Base-by-base conservation (phyloP, 2,329 filamentous ascomycete species). In the Lasiodiplodia gonubiensis region DNA sequence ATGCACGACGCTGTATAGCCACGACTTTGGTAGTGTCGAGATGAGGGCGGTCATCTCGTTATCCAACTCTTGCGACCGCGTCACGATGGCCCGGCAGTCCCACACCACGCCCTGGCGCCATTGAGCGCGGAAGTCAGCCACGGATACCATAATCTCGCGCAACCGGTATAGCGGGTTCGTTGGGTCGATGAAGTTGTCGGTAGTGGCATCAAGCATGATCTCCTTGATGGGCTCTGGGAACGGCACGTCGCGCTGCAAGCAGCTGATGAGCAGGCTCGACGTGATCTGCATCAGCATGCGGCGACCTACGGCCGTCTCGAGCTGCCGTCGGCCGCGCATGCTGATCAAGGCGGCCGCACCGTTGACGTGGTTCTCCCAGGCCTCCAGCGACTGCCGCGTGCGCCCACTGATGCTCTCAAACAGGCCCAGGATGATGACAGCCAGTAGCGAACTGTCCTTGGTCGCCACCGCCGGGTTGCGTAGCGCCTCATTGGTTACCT, bases 391-490 rank as follows among this genome's bases (percentile, higher is more conserved):
- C 21, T 71, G 66, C 25, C 72, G 70, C 23, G 68, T 74, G 30
- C 73, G 69, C 49, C 73, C 76, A 8, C 71, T 71, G 25, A 77
- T 72, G 59, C 71, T 75, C 64, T 79, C 77, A 53, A 77, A 78
- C 64, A 77, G 68, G 5, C 76, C 74, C 6, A 79, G 69, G 1
- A 77, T 68, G 3, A 76, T 74, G 4, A 76, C 75, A 0, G 76
- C 73, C 0, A 76, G 67, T 0, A 78, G 67, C 2, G 76, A 78
- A n/a, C 70, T 75, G 25, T 78, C 77, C 11, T 72, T 73, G 4
- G 71, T 75, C 12, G 74, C 73, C 1, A 75, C 69, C 8, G 66
- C 68, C 1, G 74, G 74, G 7, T 72, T 72, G 0, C 69, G 70
- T 16, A 78, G 71, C 0, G 77, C 76, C 10, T 69, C 67, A 63